These are phyloP conservation scores for Coelastrella sp. DNA, from an alignment of 139 green algal species.

Conservation along the genomic window DNA sequence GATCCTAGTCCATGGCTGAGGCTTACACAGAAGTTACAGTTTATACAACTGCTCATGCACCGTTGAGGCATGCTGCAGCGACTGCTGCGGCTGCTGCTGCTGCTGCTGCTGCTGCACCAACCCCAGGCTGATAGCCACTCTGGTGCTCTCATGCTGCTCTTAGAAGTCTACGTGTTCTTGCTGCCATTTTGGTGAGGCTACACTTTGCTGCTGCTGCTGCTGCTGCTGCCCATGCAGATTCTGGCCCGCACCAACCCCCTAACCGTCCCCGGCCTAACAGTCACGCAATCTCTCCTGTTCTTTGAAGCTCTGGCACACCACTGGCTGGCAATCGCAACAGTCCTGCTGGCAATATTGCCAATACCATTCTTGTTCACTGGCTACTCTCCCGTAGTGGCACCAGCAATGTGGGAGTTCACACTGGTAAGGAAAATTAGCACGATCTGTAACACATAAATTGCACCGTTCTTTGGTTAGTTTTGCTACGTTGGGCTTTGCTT, in stretches of 20 bases:
- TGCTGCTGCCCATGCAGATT: background rate
- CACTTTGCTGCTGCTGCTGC: background rate
- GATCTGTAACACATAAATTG: background rate
- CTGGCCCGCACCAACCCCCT: slow-evolving; percentile 31
- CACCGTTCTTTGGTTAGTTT: background rate
- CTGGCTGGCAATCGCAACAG: slow-evolving; percentile 1
- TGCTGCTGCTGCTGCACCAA: background rate
- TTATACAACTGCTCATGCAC: too few relatives aligned
- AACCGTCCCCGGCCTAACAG: background rate
- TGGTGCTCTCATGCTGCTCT: too few relatives aligned
- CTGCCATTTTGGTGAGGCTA: background rate
- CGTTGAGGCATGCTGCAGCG: background rate
- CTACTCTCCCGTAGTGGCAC: slow-evolving; percentile 19
- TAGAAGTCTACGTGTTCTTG: too few relatives aligned
- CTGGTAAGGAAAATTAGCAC: background rate
- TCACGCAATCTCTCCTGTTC: background rate
- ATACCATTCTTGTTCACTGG: slow-evolving; percentile 43
- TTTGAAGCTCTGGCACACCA: slow-evolving; percentile 27
- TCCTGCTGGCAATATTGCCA: slow-evolving; percentile 4
- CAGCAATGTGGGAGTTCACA: slow-evolving; percentile 23
- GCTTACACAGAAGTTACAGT: too few relatives aligned
- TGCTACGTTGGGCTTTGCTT: too few relatives aligned
- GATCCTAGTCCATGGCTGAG: too few relatives aligned
- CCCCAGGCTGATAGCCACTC: too few relatives aligned
- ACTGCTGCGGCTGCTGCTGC: background rate